A percentile compares a stretch with the other conserved stretches of the same genome.
Conservation (phyloP, 1,139 yeast genomes). For the Debaryomyces singareniensis region DNA sequence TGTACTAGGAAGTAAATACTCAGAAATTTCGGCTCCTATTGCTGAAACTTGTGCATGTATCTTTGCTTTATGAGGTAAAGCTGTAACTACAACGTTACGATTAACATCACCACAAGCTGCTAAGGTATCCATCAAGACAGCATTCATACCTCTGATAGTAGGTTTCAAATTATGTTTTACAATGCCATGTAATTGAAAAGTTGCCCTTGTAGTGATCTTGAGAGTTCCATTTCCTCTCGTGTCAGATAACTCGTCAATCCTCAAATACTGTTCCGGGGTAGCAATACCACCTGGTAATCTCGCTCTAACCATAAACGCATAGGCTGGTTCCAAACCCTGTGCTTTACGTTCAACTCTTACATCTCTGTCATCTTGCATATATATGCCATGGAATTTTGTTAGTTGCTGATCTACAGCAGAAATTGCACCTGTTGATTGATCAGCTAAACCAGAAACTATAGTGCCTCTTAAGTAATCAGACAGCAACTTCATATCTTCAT, state of each 20-base stretch:
- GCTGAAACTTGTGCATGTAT: slow-evolving; percentile 71
- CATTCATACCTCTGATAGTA: slow-evolving; percentile 88
- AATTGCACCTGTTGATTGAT: slow-evolving; percentile 85
- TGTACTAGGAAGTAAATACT: slow-evolving; percentile 79
- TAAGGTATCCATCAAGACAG: slow-evolving; percentile 84
- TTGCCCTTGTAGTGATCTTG: slow-evolving; percentile 94
- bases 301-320: slow-evolving; percentile 92
- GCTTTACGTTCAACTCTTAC: slow-evolving; percentile 87
- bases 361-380: slow-evolving; percentile 98
- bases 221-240: slow-evolving; percentile 87
- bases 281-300: slow-evolving; percentile 94
- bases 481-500: slow-evolving; percentile 88
- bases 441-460: slow-evolving; percentile 78
- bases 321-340: slow-evolving; percentile 92
- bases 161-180: slow-evolving; percentile 87
- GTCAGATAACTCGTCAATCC: slow-evolving; percentile 77
- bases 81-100: slow-evolving; percentile 90
- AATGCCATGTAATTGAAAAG: slow-evolving; percentile 94
- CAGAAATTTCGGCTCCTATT: slow-evolving; percentile 63
- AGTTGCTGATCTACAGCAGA: slow-evolving; percentile 90
- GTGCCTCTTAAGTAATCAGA: slow-evolving; percentile 91
- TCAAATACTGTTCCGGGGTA: slow-evolving; percentile 82
- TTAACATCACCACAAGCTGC: slow-evolving; percentile 99
- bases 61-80: slow-evolving; percentile 78
- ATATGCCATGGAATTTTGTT: slow-evolving; percentile 96